Percentiles rank a stretch among this genome's conserved stretches.
These are phyloP conservation scores for Neoboletus magnificus DNA, from an alignment of 768 basidiomycete genomes.

Conservation along the genomic window DNA sequence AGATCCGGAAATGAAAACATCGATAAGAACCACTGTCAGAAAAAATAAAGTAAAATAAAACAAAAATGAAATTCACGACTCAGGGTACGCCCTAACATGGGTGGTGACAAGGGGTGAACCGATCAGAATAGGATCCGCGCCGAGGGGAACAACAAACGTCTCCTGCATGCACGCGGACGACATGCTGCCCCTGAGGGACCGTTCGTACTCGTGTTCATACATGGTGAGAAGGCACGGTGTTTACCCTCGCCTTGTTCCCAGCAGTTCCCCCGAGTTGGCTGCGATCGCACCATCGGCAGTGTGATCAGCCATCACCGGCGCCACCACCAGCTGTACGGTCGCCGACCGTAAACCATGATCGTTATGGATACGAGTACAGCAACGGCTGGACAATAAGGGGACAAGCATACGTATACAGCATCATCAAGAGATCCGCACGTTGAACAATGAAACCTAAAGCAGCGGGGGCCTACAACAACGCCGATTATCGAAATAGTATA, in stretches of 20 bases:
- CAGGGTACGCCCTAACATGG: neutral
- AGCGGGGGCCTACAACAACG: conserved; percentile 54
- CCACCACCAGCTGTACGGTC: conserved; percentile 6
- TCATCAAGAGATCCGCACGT: conserved; percentile 58
- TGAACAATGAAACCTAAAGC: conserved; percentile 56
- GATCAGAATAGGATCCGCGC: conserved; percentile 18
- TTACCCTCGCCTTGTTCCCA: conserved; percentile 12
- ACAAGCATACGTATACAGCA: conserved; percentile 49
- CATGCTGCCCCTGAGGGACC: conserved; percentile 11
- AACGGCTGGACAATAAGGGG: neutral
- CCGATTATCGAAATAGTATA: conserved; percentile 63
- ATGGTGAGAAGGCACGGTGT: conserved; percentile 24
- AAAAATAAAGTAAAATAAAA: neutral
- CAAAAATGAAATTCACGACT: conserved; percentile 6
- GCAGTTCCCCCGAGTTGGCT: conserved; percentile 3
- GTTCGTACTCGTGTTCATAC: conserved; percentile 8
- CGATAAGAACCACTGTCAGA: neutral
- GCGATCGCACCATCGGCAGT: conserved; percentile 4
- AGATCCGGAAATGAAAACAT: conserved; percentile 23
- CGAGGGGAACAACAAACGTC: neutral
- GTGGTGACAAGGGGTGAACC: conserved; percentile 5
- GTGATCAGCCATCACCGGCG: neutral
- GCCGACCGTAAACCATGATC: conserved; percentile 33
- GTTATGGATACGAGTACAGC: conserved; percentile 5
- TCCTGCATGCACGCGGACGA: conserved; percentile 11